Base-by-base conservation (phyloP, 176 grass and related monocot genomes). In the Cenchrus fungigraminus region DNA sequence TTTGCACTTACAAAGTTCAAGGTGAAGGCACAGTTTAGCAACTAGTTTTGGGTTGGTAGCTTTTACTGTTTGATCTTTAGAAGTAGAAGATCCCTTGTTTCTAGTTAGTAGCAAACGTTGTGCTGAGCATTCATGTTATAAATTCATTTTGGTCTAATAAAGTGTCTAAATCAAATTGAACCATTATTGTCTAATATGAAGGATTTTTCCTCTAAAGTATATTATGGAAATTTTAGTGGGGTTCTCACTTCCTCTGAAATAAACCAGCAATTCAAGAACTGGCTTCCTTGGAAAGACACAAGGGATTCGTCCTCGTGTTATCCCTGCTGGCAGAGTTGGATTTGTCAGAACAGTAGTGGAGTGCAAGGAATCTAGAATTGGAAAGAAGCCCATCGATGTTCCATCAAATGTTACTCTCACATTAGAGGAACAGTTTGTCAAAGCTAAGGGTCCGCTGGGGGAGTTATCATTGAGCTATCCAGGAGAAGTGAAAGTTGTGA, bases 311-410 rank as follows among this genome's bases (percentile, higher is more conserved):
- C 45, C 78, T 82, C 63, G 29, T 45, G 71, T 79, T 89, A 79
- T 70, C 51, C 78, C 88, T 70, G 37, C 92, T 71, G 62, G 76
- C 65, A 87, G 82, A 77, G 71, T 93, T 62, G 67, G 91, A 46
- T 88, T 94, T 56, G 54, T 94, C 43, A 88, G 87, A 76, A 91
- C 80, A 64, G 83, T 84, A 79, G 84, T 99, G 16, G 90, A 99
- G 71, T 99, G 97, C 86, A 99, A 99, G 82, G 97, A 99, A 55
- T 99, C 95, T 55, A 93, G 95, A 86, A 94, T 98, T 25, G 92
- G 95, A 28, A 98, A 98, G 95, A 93, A 84, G 63, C 93, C 91
- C 0, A 92, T 99, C 1, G 82, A 91, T 77, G 94, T 99, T 34
- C 97, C 97, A 46, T 65, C 90, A 20, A 99, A 84, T 92, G 97